These are phyloP conservation scores for Bjerkandera adusta DNA, from an alignment of 1,284 basidiomycete species.

Conservation along the genomic window DNA sequence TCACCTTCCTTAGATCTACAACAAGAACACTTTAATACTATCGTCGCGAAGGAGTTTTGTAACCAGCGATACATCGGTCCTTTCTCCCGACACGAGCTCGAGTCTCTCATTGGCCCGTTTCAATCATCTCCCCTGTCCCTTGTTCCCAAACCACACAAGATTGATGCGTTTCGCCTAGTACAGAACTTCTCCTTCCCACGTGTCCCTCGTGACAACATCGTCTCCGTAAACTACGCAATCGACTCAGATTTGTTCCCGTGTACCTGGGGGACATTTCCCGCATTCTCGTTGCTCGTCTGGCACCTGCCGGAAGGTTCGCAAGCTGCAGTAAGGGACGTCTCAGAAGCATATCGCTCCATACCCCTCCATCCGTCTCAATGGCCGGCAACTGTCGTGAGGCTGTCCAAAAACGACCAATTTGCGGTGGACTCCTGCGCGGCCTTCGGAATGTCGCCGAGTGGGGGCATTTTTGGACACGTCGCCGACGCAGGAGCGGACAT, in stretches of 20 bases:
- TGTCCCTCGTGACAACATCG: neutral
- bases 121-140: no score
- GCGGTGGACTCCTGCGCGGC: conserved; percentile 19
- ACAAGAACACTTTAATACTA: no score
- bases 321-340: conserved; percentile 32
- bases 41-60: no score
- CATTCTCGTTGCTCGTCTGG: conserved; percentile 25
- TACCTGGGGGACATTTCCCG: conserved; percentile 38
- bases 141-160: conserved; percentile 27
- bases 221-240: conserved; percentile 37
- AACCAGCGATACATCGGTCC: no score
- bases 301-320: conserved; percentile 34
- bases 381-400: conserved; percentile 28
- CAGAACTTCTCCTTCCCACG: conserved; percentile 40
- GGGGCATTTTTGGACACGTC: conserved; percentile 9
- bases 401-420: conserved; percentile 22
- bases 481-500: conserved; percentile 18
- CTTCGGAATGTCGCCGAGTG: conserved; percentile 14
- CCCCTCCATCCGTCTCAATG: conserved; percentile 34
- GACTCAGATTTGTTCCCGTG: conserved; percentile 34
- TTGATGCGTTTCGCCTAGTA: conserved; percentile 24
- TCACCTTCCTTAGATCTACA: no score
- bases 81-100: no score
- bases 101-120: no score
- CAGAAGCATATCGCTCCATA: conserved; percentile 30